Evolutionary conservation across 148 eudicot genomes (phyloP).

Genomic region (Rhododendron vialii): DNA sequence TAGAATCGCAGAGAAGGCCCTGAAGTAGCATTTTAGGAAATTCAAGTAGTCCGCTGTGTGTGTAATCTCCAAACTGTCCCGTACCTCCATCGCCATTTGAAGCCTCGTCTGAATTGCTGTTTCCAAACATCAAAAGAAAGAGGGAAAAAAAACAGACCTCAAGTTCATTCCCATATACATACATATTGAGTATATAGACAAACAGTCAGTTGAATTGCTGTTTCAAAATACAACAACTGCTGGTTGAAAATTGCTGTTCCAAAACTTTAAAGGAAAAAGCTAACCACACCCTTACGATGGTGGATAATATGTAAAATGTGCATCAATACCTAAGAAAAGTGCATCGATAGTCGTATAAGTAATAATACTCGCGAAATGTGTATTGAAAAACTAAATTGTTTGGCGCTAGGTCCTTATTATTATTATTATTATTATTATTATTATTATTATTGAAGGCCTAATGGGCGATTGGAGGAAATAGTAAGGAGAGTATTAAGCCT

Average conservation of each 20-base stretch:
- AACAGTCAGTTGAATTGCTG: neutral
- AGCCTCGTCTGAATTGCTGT: conserved; percentile 76
- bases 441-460: neutral
- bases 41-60: conserved; percentile 97
- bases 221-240: neutral
- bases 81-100: conserved; percentile 95
- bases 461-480: neutral
- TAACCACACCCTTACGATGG: no score
- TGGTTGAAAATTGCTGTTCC: neutral
- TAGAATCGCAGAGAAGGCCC: conserved; percentile 75
- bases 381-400: no score
- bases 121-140: neutral
- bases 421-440: no score
- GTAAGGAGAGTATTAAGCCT: no score
- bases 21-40: conserved; percentile 85
- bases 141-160: neutral
- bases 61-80: conserved; percentile 91
- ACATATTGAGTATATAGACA: neutral
- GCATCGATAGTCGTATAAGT: neutral
- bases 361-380: no score
- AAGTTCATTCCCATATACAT: conserved; percentile 5
- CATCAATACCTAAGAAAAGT: neutral
- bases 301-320: no score
- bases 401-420: neutral
- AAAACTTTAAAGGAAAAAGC: neutral